Base-by-base conservation (phyloP, 331 rosid genomes). In the Arachis monticola region DNA sequence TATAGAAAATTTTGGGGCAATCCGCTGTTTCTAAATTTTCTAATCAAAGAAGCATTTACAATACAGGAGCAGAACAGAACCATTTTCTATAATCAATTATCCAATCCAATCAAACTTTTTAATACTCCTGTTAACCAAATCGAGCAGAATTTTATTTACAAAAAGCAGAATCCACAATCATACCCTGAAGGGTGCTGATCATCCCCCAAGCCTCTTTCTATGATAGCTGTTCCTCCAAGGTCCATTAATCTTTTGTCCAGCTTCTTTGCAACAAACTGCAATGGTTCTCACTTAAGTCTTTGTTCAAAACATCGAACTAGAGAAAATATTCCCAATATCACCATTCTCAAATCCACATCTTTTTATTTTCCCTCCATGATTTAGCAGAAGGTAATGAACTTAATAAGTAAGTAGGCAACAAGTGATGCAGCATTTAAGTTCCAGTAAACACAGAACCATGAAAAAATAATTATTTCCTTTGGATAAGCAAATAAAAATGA, bases 171-270 rank as follows among this genome's bases (percentile, higher is more conserved):
- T 74, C 1, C 8, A 12, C 5, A 80, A n/a, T 10, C 85, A 82
- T 90, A 94, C 99, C 99, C 99, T 50, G 97, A 92, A 7, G 89
- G 97, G 67, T 88, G 96, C 80, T 94, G 97, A 84, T 94, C 99
- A 80, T 94, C 99, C 73, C 97, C 97, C 83, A 94, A 83, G 56
- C 97, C 99, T 74, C 80, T 92, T 82, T 86, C 91, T 48, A 92
- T 14, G 38, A 92, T 77, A 78, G 96, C 64, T 32, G 65, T 82
- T 69, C 91, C 99, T 67, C 96, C 99, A 52, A 94, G 93, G 79
- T 90, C 96, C 71, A 79, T 77, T 56, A 92, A 90, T 72, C 99
- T 88, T 77, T 86, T 88, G 84, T 94, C 99, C 55, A 94, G 92
- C 88, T 91, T 94, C 89, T 94, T 94, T 12, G 96, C 97, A 50